phyloP scores from a whole-genome alignment of 768 basidiomycete genomes.

The Termitomyces eurrhizus region DNA sequence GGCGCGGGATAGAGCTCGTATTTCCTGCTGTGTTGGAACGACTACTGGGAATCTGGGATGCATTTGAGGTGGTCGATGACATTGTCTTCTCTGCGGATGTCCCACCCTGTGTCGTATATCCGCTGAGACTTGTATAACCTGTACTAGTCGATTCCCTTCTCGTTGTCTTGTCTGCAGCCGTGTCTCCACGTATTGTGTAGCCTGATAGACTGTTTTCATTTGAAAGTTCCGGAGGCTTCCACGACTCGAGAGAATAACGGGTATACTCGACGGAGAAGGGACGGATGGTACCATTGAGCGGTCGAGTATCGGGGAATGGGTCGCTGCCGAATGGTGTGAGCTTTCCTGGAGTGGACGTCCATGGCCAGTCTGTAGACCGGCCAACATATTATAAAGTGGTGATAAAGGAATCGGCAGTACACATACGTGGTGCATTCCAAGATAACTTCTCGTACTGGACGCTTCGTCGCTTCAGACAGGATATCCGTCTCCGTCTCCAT shows the following conservation, averaged over 20 bases:
- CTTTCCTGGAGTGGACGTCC: slow-evolving; percentile 4
- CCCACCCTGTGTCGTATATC: slow-evolving; percentile 5
- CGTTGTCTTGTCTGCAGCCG: neutral
- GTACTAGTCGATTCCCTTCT: neutral
- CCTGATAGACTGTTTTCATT: slow-evolving; percentile 1
- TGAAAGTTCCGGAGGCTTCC: neutral
- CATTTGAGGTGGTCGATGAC: neutral
- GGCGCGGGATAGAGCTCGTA: neutral
- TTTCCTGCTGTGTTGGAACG: neutral
- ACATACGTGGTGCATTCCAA: neutral
- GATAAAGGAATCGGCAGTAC: neutral
- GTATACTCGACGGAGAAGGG: neutral
- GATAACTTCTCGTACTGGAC: slow-evolving; percentile 5
- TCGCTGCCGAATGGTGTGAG: slow-evolving; percentile 3
- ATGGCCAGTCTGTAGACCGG: slow-evolving; percentile 4
- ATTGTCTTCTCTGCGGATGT: slow-evolving; percentile 4
- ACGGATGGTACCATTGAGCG: neutral
- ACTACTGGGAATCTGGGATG: neutral
- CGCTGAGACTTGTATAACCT: slow-evolving; percentile 1
- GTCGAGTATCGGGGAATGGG: slow-evolving; percentile 1
- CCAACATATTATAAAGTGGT: neutral
- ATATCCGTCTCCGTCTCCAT: neutral
- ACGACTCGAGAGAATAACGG: neutral
- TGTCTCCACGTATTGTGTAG: neutral
- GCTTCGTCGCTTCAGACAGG: neutral